Conservation (phyloP, 306 rosid species). For the Carpinus fangiana region DNA sequence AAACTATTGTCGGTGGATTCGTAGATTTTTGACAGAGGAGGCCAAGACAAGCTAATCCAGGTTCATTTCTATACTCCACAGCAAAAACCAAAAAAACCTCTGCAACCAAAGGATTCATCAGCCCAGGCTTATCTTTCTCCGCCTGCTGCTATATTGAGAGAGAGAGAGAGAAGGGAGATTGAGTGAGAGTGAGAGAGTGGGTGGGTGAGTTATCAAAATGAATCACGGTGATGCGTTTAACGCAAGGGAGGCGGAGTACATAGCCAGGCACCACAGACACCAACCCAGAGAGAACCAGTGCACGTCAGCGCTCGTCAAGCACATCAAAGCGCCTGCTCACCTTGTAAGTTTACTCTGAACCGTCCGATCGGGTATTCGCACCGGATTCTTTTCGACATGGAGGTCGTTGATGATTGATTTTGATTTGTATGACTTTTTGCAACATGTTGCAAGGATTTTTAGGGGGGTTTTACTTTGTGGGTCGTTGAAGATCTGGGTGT, state of each 20-base stretch:
- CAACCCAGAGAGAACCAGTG: constrained; percentile 76
- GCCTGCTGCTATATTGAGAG: constrained; percentile 6
- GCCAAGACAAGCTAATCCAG: constrained; percentile 45
- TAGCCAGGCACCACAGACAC: constrained; percentile 84
- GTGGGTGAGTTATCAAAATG: constrained; percentile 35
- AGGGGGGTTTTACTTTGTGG: constrained; percentile 4
- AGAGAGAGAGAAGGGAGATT: neutral
- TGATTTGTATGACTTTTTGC: constrained; percentile 14
- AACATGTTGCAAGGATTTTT: constrained; percentile 1
- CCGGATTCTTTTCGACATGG: constrained; percentile 3
- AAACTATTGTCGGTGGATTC: constrained; percentile 61
- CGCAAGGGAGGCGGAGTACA: constrained; percentile 70
- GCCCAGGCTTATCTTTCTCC: neutral
- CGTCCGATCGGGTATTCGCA: neutral
- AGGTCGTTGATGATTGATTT: neutral
- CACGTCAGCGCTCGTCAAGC: constrained; percentile 83
- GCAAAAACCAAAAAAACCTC: neutral
- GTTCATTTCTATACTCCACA: constrained; percentile 28
- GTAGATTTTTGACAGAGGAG: constrained; percentile 34
- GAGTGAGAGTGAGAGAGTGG: neutral
- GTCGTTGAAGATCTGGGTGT: constrained; percentile 40
- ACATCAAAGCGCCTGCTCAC: constrained; percentile 82
- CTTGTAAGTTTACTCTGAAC: constrained; percentile 47
- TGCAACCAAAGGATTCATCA: neutral
- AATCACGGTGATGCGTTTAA: constrained; percentile 46